phyloP scores from a whole-genome alignment of 148 eudicot species.

The Chenopodium quinoa region DNA sequence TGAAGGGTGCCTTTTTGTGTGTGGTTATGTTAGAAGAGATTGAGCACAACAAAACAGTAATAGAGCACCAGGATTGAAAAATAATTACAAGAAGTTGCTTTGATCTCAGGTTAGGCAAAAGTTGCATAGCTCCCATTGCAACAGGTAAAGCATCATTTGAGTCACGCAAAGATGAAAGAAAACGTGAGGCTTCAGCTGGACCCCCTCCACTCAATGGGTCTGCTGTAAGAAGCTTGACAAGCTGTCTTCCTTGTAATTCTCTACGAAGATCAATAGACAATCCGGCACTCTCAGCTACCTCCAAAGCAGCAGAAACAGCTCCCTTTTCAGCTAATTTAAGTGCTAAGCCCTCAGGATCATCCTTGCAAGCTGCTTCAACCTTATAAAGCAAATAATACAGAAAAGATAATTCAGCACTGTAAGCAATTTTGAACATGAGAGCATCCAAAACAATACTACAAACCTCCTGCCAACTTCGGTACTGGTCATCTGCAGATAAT shows the following conservation, averaged over 20 bases:
- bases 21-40: background rate
- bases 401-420: conserved; percentile 6
- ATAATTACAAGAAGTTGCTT: conserved; percentile 92
- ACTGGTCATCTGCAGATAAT: conserved; percentile 78
- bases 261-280: conserved; percentile 88
- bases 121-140: conserved; percentile 98
- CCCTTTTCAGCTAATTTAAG: conserved; percentile 96
- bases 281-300: conserved; percentile 97
- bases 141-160: conserved; percentile 94
- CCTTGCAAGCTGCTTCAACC: conserved; percentile 91
- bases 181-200: conserved; percentile 99
- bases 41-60: conserved; percentile 2
- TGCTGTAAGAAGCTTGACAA: conserved; percentile 93
- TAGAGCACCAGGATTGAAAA: conserved; percentile 13
- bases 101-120: conserved; percentile 84
- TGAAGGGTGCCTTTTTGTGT: background rate
- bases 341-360: conserved; percentile 97
- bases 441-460: conserved; percentile 11
- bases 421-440: background rate
- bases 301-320: conserved; percentile 96
- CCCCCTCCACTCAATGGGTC: conserved; percentile 98
- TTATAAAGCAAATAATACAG: conserved; percentile 18
- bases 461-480: conserved; percentile 97
- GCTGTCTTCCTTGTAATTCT: conserved; percentile 96
- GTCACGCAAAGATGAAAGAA: conserved; percentile 90